Evolutionary conservation across 2,329 filamentous ascomycete species (phyloP).

Genomic region (Sporothrix sp.): DNA sequence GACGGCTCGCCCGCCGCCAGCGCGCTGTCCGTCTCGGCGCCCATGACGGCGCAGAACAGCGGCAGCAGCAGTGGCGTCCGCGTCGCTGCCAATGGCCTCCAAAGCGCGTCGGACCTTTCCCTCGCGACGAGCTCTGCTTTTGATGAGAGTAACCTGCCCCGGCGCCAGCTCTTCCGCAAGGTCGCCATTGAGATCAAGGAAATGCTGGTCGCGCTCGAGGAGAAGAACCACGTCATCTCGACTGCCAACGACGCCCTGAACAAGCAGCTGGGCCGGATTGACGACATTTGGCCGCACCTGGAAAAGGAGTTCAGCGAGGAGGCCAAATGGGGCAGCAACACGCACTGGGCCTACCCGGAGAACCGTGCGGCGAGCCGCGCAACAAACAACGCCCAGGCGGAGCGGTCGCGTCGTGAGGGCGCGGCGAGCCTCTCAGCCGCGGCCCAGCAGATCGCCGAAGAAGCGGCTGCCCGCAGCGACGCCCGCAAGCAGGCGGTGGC

Average conservation of each 20-base stretch:
- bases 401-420: conserved; percentile 69
- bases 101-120: too few species aligned
- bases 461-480: conserved; percentile 76
- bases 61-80: conserved; percentile 28
- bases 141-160: conserved; percentile 50
- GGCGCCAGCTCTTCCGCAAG: conserved; percentile 67
- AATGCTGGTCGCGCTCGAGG: conserved; percentile 83
- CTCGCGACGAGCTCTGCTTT: conserved; percentile 28
- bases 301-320: conserved; percentile 88
- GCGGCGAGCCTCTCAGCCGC: conserved; percentile 69
- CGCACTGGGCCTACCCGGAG: conserved; percentile 92
- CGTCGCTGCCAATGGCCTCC: too few species aligned
- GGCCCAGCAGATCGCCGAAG: conserved; percentile 67
- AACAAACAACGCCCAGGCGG: conserved; percentile 51
- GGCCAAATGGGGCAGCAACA: conserved; percentile 80
- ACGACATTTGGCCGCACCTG: conserved; percentile 78
- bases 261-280: conserved; percentile 73
- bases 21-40: conserved; percentile 31
- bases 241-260: conserved; percentile 85
- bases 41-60: conserved; percentile 43
- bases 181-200: conserved; percentile 70
- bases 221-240: conserved; percentile 94
- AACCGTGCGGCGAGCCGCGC: conserved; percentile 54
- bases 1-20: conserved; percentile 30
- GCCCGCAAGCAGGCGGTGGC: conserved; percentile 72